Evolutionary conservation across 1,284 basidiomycete species (phyloP).

Genomic region (Blastosporella zonata): DNA sequence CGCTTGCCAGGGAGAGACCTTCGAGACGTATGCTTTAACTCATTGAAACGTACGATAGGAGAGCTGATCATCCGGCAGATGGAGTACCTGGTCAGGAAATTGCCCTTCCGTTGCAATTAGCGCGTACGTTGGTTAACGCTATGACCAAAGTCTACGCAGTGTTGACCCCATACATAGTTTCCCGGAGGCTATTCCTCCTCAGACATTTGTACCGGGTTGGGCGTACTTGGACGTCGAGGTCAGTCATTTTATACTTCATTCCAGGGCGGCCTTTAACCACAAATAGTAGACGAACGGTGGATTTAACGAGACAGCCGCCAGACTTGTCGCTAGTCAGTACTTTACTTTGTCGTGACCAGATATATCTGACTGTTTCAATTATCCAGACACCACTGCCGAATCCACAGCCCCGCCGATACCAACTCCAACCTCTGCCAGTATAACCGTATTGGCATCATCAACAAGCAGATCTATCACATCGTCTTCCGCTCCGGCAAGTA

Average conservation of each 20-base stretch:
- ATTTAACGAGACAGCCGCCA: constrained; percentile 17
- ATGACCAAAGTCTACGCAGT: background rate
- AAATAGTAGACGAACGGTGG: constrained; percentile 11
- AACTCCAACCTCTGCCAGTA: constrained; percentile 8
- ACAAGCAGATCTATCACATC: background rate
- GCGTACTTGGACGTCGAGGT: constrained; percentile 22
- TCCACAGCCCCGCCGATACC: constrained; percentile 15
- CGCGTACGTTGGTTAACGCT: constrained; percentile 10
- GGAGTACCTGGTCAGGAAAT: constrained; percentile 22
- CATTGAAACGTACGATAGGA: background rate
- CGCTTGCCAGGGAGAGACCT: constrained; percentile 26
- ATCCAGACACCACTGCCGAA: constrained; percentile 16
- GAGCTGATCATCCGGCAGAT: constrained; percentile 10
- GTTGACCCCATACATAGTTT: constrained; percentile 8
- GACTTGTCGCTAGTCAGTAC: constrained; percentile 13
- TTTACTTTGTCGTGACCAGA: background rate
- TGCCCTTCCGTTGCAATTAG: constrained; percentile 18
- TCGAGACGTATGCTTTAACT: constrained; percentile 15
- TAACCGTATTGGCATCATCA: background rate
- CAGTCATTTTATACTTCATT: background rate
- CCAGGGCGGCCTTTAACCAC: background rate
- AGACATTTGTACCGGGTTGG: constrained; percentile 21
- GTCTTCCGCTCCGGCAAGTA: background rate
- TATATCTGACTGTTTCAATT: background rate
- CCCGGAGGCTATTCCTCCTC: constrained; percentile 12